Evolutionary conservation across 2,329 filamentous ascomycete species (phyloP), one percentile per base, ranked within the genome.

Genomic region (Colletotrichum somersetense): DNA sequence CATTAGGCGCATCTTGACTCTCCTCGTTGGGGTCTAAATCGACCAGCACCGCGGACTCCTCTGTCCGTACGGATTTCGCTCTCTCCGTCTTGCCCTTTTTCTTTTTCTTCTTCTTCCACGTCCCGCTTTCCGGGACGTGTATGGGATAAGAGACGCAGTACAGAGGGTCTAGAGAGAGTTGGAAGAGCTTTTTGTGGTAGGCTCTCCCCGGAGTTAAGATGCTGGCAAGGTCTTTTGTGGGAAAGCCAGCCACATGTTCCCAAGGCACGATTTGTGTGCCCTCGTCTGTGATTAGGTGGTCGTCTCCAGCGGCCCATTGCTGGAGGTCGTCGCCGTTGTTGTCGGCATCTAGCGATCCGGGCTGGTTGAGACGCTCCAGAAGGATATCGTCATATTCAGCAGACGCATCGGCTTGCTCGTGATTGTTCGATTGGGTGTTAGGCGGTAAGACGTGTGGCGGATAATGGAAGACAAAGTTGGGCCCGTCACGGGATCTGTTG

Each of bases 401-500:
- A 20, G 80, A 75, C 77, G 71, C n/a, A 77, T 80, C 78, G 62
- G 74, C 79, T 61, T 78, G 81, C 73, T 80, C 76, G 59, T 80
- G 79, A 26, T 78, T 77, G 35, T 77, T 78, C 64, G 81, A 76
- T 30, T 79, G 74, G 30, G 79, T 77, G 44, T 75, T 85, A 81
- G 77, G 84, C 82, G 76, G 79, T 11, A 78, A 79, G 55, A 89
- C 85, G 58, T 84, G 80, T n/a, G 91, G 88, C n/a, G 94, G 94
- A 78, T 96, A 96, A 81, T 97, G 93, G 81, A 95, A 97, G 77
- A 96, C 92, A 77, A 96, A 92, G 74, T 91, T 90, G 38, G 94
- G 93, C 20, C 94, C 94, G 76, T 93, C 92, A 75, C 92, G 90
- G 44, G 92, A 93, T 75, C 92, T 89, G 77, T 90, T 90, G 77